Evolutionary conservation across 2,329 filamentous ascomycete genomes (phyloP).

Genomic region (Exophiala mesophila): DNA sequence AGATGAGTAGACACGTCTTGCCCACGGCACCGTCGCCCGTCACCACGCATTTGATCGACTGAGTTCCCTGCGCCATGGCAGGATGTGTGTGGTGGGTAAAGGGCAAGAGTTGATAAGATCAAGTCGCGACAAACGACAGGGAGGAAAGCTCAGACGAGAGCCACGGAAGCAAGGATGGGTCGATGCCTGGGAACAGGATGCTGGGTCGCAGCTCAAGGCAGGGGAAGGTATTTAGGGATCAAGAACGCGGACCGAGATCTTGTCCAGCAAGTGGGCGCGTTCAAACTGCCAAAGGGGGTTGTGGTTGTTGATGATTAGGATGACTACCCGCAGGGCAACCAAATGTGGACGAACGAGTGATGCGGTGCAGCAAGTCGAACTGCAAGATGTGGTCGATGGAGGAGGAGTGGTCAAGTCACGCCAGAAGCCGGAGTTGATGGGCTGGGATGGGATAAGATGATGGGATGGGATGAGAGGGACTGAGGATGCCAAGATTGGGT

Average conservation of each 20-base stretch:
- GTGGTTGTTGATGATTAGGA: background rate
- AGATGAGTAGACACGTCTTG: constrained; percentile 99
- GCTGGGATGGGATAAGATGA: background rate
- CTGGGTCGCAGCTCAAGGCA: constrained; percentile 5
- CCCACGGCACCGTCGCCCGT: constrained; percentile 98
- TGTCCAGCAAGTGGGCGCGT: constrained; percentile 20
- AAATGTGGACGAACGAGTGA: background rate
- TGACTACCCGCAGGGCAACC: constrained; percentile 12
- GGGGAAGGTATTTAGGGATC: constrained; percentile 3
- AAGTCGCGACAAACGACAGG: background rate
- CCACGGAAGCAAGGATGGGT: background rate
- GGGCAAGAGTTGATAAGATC: background rate
- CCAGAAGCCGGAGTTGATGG: background rate
- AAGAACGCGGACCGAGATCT: constrained; percentile 20
- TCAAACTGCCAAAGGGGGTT: background rate
- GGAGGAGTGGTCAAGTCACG: background rate
- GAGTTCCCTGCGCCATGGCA: constrained; percentile 23
- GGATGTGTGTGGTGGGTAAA: too few species aligned
- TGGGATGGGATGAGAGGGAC: too few species aligned
- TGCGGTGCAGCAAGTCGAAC: background rate
- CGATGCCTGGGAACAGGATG: background rate
- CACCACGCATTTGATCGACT: constrained; percentile 74
- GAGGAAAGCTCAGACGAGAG: too few species aligned
- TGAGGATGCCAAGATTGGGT: too few species aligned
- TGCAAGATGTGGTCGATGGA: constrained; percentile 12